Evolutionary conservation across 2,329 filamentous ascomycete species (phyloP).

Genomic region (Nothophoma quercina): DNA sequence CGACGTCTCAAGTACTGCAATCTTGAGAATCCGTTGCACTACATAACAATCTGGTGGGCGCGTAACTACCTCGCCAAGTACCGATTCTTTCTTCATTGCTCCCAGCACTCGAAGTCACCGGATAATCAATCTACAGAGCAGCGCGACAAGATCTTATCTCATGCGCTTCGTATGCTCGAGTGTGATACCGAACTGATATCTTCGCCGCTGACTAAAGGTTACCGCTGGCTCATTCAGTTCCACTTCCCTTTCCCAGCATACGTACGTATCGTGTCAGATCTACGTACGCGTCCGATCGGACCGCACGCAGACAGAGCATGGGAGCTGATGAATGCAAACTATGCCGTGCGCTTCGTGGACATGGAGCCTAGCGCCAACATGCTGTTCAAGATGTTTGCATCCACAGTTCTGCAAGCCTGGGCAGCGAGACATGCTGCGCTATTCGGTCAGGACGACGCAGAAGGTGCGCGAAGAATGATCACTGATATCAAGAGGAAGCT

Average conservation of each 20-base stretch:
- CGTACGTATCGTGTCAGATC: slow-evolving; percentile 54
- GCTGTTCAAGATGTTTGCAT: slow-evolving; percentile 56
- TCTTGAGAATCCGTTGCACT: slow-evolving; percentile 43
- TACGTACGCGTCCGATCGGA: slow-evolving; percentile 49
- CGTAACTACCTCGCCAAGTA: slow-evolving; percentile 58
- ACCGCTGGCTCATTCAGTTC: slow-evolving; percentile 52
- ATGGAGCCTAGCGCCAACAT: slow-evolving; percentile 28
- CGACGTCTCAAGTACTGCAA: slow-evolving; percentile 48
- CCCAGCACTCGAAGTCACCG: slow-evolving; percentile 24
- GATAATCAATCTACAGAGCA: slow-evolving; percentile 28
- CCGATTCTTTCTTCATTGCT: slow-evolving; percentile 60
- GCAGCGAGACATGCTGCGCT: slow-evolving; percentile 21
- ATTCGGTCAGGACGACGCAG: slow-evolving; percentile 1
- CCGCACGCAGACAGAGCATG: slow-evolving; percentile 51
- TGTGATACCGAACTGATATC: slow-evolving; percentile 56
- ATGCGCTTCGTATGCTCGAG: slow-evolving; percentile 54
- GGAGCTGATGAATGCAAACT: slow-evolving; percentile 58
- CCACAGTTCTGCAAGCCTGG: slow-evolving; percentile 63
- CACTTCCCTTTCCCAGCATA: slow-evolving; percentile 61
- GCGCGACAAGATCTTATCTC: slow-evolving; percentile 36
- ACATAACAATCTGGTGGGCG: slow-evolving; percentile 57
- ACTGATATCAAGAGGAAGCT: slow-evolving; percentile 8
- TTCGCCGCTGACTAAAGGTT: slow-evolving; percentile 53
- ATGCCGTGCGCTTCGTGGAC: slow-evolving; percentile 45
- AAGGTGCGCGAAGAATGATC: slow-evolving; percentile 4